phyloP scores from a whole-genome alignment of 2,329 filamentous ascomycete species.

The Phialemonium atrogriseum region DNA sequence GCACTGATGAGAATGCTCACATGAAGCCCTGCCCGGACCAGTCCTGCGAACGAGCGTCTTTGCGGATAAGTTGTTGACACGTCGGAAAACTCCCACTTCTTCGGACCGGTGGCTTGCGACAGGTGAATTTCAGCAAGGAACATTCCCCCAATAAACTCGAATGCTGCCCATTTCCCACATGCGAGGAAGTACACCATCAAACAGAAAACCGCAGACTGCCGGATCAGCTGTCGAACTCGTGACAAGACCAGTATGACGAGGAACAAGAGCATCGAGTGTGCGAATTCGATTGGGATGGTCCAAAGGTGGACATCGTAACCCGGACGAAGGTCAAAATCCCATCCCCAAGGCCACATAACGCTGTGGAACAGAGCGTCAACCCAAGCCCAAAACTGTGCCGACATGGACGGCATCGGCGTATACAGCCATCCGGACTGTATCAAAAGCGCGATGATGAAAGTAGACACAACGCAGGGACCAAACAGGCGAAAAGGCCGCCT shows the following conservation, averaged over 20 bases:
- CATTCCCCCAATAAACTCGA: conserved; percentile 38
- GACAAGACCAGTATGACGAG: conserved; percentile 28
- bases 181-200: conserved; percentile 28
- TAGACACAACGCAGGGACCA: conserved; percentile 33
- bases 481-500: conserved; percentile 37
- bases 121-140: conserved; percentile 35
- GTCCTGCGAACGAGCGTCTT: conserved; percentile 3
- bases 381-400: conserved; percentile 22
- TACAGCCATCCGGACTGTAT: conserved; percentile 21
- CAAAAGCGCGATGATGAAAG: conserved; percentile 27
- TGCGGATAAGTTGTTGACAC: conserved; percentile 4
- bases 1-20: conserved; percentile 18
- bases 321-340: conserved; percentile 23
- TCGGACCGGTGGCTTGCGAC: conserved; percentile 18
- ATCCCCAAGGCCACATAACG: conserved; percentile 26
- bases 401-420: conserved; percentile 14
- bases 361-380: conserved; percentile 20
- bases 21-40: conserved; percentile 12
- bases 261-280: conserved; percentile 35
- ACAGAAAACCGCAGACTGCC: conserved; percentile 19
- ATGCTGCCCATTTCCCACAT: conserved; percentile 31
- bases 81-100: conserved; percentile 12
- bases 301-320: conserved; percentile 36
- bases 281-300: conserved; percentile 40
- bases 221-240: conserved; percentile 21